Evolutionary conservation across 441 rosid genomes (phyloP), one percentile per base, ranked within the genome.

Genomic region (Gossypium schwendimanii): DNA sequence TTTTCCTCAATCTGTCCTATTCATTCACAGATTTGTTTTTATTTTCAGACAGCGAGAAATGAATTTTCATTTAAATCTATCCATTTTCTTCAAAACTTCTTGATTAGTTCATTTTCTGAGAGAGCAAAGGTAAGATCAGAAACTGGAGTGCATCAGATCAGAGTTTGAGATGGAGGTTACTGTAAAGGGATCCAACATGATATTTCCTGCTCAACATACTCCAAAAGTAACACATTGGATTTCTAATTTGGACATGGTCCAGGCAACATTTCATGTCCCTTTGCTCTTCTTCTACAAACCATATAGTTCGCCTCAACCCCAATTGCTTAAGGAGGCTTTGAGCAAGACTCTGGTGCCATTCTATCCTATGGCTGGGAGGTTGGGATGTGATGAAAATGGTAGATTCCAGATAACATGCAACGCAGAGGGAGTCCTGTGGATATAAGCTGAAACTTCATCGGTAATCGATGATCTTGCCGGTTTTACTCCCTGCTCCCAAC

Each of bases 311-410:
- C 26, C 75, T 3, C 61, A 79, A 0, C 44, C 76, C 7, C 1
- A 10, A 4, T 81, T 77, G 55, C 69, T 87, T 2, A 80, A 81
- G 60, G 81, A 78, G 5, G 81, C 88, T 5, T 59, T 87, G 4
- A 71, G 85, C 71, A 73, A 75, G 21, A 81, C 78, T 55, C 81
- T 87, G 0, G 86, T 77, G n/a, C 58, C 65, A 0, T 87, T 81
- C 52, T 86, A 87, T 26, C 88, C 87, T 0, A 8, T 73, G n/a
- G 85, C 85, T 0, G 86, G 91, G 11, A 78, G 89, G 26, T 12
- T 85, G 23, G 63, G 63, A 18, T 53, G 52, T 24, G 83, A 78
- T 17, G 80, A 68, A 18, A 69, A 66, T 26, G 85, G 84, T 0
- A 73, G 83, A 33, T 4, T 76, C 3, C 71, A 85, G 73, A 76